Conservation (phyloP, 2,329 filamentous ascomycete genomes). For the Thielaviopsis ethacetica region DNA sequence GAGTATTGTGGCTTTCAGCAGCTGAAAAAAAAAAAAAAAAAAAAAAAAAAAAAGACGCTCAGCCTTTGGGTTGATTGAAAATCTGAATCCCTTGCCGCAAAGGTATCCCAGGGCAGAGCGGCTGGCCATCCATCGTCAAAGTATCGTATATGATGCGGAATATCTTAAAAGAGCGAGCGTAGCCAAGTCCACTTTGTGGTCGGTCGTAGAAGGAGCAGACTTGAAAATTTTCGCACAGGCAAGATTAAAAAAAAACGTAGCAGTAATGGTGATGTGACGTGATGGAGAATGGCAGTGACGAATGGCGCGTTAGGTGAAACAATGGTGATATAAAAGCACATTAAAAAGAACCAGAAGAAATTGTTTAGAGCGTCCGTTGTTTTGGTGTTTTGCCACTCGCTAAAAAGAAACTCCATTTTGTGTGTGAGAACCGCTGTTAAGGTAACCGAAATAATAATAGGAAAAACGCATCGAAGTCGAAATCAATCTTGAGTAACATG, state of each 20-base stretch:
- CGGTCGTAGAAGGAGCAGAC: not conserved
- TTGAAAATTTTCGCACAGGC: not conserved
- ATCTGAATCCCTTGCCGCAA: no score
- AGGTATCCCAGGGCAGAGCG: no score
- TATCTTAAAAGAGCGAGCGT: no score
- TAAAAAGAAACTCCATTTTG: slow-evolving; percentile 11
- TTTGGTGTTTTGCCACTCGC: slow-evolving; percentile 6
- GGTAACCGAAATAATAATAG: not conserved
- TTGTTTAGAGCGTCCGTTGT: not conserved
- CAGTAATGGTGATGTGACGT: not conserved
- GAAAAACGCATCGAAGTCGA: slow-evolving; percentile 5
- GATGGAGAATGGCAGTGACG: not conserved
- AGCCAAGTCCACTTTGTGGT: not conserved
- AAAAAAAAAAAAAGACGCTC: no score
- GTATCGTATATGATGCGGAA: no score
- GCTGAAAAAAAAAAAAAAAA: no score
- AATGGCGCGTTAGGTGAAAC: not conserved
- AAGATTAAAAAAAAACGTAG: not conserved
- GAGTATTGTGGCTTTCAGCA: no score
- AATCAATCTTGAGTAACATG: not conserved
- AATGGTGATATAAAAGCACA: slow-evolving; percentile 1
- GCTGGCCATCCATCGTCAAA: no score
- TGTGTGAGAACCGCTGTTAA: slow-evolving; percentile 10
- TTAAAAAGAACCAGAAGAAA: not conserved
- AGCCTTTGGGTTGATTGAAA: no score